These are phyloP conservation scores for Leccinum longicurvipes DNA, from an alignment of 768 basidiomycete species.

Conservation along the genomic window DNA sequence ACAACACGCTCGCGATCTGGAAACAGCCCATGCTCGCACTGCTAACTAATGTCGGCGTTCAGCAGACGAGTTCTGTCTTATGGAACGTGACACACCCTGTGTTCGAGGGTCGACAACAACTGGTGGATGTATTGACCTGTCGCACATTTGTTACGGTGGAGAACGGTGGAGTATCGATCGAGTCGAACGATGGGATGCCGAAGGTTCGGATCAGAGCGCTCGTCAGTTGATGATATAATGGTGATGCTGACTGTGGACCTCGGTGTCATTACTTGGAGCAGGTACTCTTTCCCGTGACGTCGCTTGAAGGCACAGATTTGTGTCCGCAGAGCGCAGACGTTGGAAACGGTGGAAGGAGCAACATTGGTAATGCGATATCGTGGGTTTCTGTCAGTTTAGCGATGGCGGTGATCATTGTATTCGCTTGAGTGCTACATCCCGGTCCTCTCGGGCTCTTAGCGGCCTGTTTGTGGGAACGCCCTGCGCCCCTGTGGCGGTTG, in stretches of 20 bases:
- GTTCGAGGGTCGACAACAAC: constrained; percentile 38
- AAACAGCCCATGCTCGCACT: constrained; percentile 57
- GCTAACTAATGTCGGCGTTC: constrained; percentile 50
- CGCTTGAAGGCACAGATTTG: constrained; percentile 21
- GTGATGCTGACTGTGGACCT: not conserved
- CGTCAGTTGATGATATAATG: not conserved
- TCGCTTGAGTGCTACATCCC: constrained; percentile 7
- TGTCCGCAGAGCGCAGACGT: constrained; percentile 16
- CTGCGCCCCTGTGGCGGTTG: not conserved
- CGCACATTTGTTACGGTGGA: constrained; percentile 33
- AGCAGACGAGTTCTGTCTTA: constrained; percentile 27
- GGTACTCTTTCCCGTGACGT: constrained; percentile 35
- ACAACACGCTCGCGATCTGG: constrained; percentile 44
- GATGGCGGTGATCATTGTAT: not conserved
- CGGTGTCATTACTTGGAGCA: constrained; percentile 5
- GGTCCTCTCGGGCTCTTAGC: not conserved
- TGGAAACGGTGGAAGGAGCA: not conserved
- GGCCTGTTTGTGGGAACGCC: not conserved
- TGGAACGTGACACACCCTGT: constrained; percentile 45
- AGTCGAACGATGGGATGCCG: constrained; percentile 44
- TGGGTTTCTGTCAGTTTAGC: constrained; percentile 9
- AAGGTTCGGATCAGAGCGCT: constrained; percentile 28
- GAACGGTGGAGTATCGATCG: constrained; percentile 40
- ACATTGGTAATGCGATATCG: not conserved
- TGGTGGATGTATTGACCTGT: constrained; percentile 57